A percentile compares a stretch with the other conserved stretches of the same genome.
Evolutionary conservation across 805 yeast genomes (phyloP).

Genomic region (Lipomyces lipofer): DNA sequence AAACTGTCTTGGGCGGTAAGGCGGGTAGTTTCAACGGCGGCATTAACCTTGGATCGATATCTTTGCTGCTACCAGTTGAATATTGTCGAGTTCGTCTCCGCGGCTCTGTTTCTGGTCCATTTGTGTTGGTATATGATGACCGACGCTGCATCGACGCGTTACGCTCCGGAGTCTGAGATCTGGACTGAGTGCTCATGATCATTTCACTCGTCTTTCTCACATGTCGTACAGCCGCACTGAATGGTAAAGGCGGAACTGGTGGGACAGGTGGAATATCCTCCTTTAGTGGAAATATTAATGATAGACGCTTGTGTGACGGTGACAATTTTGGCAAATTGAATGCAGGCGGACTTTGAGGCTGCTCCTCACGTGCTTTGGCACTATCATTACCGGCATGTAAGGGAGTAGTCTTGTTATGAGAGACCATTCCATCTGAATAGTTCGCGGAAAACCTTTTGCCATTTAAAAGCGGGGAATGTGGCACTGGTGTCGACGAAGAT

Average conservation of each 20-base stretch:
- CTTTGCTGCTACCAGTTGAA: background rate
- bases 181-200: background rate
- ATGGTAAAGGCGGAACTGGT: conserved; percentile 16
- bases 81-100: conserved; percentile 12
- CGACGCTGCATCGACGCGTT: conserved; percentile 5
- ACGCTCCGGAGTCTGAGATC: conserved; percentile 11
- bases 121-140: conserved; percentile 4
- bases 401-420: too few species aligned
- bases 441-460: too few species aligned
- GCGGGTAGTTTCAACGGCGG: conserved; percentile 19
- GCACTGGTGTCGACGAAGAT: background rate
- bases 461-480: too few species aligned
- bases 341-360: too few species aligned
- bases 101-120: conserved; percentile 20
- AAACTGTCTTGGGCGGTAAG: conserved; percentile 13
- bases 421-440: too few species aligned
- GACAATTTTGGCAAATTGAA: too few species aligned
- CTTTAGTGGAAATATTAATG: background rate
- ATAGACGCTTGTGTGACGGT: too few species aligned
- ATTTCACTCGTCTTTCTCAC: too few species aligned
- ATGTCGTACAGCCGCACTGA: background rate
- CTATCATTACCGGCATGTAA: too few species aligned
- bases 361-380: too few species aligned
- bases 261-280: conserved; percentile 27
- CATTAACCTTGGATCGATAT: conserved; percentile 3